Evolutionary conservation across 23 red algal species (phyloP), one percentile per base, ranked within the genome.

Genomic region (Agarophyton chilense): DNA sequence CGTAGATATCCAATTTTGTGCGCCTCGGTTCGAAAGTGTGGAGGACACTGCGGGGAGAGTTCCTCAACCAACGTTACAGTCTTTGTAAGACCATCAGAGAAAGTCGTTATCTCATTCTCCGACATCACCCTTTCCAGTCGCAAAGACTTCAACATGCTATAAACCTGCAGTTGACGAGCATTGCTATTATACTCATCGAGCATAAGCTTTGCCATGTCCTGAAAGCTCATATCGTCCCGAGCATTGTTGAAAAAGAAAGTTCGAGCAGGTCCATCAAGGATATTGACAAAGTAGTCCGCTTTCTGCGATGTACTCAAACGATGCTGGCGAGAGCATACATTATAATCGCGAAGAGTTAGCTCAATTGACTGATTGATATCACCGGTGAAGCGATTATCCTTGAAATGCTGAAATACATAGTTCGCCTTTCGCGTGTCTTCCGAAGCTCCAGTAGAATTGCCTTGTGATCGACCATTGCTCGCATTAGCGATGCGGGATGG

Each of bases 241-340:
- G 42, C 68, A n/a, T 36, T 74, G 22, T 47, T 41, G 42, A n/a
- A 47, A 74, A 47, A 74, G 33, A 47, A 74, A 74, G 56, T 61
- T 77, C 44, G 12, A 47, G 44, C 44, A 47, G 44, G 44, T 9
- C 44, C 44, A 47, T 47, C 44, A 47, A 47, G 72, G 40, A 62
- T 78, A 43, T 78, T 89, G 8, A 89, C 66, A 39, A 89, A 60
- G n/a, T 89, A 76, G 47, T 89, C 84, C 2, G 84, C 68, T 29
- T 78, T 89, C 29, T 89, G 84, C 7, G 12, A 26, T 31, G 45
- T 25, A 44, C n/a, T 34, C n/a, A 84, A 52, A 44, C 53, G 34
- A 74, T 87, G 45, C 52, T 89, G 72, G 13, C 68, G 50, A 43
- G 84, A 8, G 28, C 84, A 89, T 39, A 62, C 58, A 18, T 53